Evolutionary conservation across 1,284 basidiomycete species (phyloP), one percentile per base, ranked within the genome.

Genomic region (Somion occarium): DNA sequence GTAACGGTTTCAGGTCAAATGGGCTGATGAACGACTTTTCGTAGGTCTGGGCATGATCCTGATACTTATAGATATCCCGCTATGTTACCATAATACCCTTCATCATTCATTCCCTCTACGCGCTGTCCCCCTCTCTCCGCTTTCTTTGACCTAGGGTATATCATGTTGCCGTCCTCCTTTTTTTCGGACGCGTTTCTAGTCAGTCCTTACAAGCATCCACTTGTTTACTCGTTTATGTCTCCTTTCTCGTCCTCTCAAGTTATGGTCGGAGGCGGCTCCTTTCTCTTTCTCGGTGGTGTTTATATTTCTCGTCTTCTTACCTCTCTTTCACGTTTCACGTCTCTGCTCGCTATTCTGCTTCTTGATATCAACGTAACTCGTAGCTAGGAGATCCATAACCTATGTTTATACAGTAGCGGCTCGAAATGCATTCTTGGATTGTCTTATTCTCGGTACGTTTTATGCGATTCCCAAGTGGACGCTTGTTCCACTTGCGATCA

Each of bases 181-280:
- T 15, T 15, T 26, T n/a, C 46, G 53, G 54, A 49, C 70, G 75
- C 75, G 42, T 67, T 67, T 70, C 62, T 73, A 79, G 78, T 79
- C 81, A 62, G 75, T 85, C 80, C 53, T 82, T 85, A 80, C 77
- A 67, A 58, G 61, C 64, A 65, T 39, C 30, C 15, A 34, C 30
- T 34, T 34, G 30, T 34, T 34, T 48, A 18, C 46, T 48, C 46
- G 27, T 48, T 39, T 48, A 30, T 65, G 60, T 65, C 62, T 61
- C 71, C 64, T 69, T 70, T 68, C 60, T 59, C 59, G 54, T 60
- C 59, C 55, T 64, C 59, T 53, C 52, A 52, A 46, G 51, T 51
- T 57, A 55, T 60, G 55, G 59, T 54, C 53, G 58, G 59, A 61
- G 57, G 58, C 54, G 56, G 18, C 7, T 24, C 13, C 13, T 39